Base-by-base conservation (phyloP, 306 rosid species). In the Hippophae tibetana region DNA sequence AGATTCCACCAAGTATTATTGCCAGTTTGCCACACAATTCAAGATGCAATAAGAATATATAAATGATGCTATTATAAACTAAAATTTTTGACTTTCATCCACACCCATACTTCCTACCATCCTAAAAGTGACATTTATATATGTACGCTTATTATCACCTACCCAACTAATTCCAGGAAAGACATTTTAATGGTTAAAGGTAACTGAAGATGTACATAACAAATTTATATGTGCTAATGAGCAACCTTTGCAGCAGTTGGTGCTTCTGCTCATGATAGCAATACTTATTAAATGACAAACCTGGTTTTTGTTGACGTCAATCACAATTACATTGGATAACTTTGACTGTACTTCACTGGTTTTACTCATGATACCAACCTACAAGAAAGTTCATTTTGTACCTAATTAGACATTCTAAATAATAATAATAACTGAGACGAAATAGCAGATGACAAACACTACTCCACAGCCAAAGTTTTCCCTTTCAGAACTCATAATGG, bases 301-400 rank as follows among this genome's bases (percentile, higher is more conserved):
- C 99, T 93, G 99, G 76, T 93, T 93, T 72, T 83, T 82, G 66
- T 84, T 89, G 60, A 76, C 83, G 55, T 93, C 99, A 66, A 93
- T 70, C 61, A 84, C 57, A 78, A 89, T 73, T 66, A 60, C 78
- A 67, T 84, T 86, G 53, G 87, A 69, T 64, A 93, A 69, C 79
- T 84, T 93, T 31, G 97, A 78, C 69, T 84, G 97, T 52, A 84
- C 86, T 72, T 93, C 99, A 74, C 62, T 79, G 66, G 94, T 82
- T 78, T 81, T 93, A 78, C 79, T 76, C 78, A 73, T 88, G 54
- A 93, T 67, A 47, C 99, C 99, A 60, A 93, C 95, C 99, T 93
- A 65, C 43, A 10, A 56, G 13, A 10, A 61, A 67, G 72, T 55
- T 62, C 48, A 47, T 40, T 74, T 41, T 71, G 72, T 47, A 64